Conservation (phyloP, 1,139 yeast species). For the Debaryomyces udenii region DNA sequence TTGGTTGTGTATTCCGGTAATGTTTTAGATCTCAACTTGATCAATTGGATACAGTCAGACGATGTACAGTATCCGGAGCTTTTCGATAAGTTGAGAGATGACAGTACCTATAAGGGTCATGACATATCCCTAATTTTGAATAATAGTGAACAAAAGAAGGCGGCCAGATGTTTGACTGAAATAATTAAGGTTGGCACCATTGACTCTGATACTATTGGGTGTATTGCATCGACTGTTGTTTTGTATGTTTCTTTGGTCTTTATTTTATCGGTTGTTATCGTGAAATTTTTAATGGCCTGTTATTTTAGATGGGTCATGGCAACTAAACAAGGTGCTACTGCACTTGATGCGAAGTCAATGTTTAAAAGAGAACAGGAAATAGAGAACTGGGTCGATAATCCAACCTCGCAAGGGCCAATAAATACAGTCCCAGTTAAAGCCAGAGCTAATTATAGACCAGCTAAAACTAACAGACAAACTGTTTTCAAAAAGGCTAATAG, state of each 20-base stretch:
- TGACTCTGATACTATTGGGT: slow-evolving; percentile 92
- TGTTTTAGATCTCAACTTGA: slow-evolving; percentile 77
- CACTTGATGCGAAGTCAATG: slow-evolving; percentile 52
- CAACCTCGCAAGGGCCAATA: slow-evolving; percentile 47
- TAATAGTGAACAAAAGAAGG: slow-evolving; percentile 64
- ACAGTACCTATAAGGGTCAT: slow-evolving; percentile 63
- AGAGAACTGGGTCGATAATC: slow-evolving; percentile 73
- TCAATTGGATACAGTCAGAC: slow-evolving; percentile 71
- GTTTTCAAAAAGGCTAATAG: slow-evolving; percentile 44
- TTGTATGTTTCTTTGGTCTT: slow-evolving; percentile 79
- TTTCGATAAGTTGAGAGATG: slow-evolving; percentile 64
- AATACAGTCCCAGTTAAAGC: slow-evolving; percentile 54
- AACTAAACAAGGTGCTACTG: slow-evolving; percentile 77
- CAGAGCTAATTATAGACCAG: slow-evolving; percentile 51
- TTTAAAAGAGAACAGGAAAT: slow-evolving; percentile 58
- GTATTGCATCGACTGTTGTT: slow-evolving; percentile 87
- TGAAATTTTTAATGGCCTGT: slow-evolving; percentile 82
- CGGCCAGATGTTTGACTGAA: slow-evolving; percentile 85
- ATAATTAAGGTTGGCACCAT: slow-evolving; percentile 85
- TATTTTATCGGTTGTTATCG: slow-evolving; percentile 75
- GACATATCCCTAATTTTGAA: slow-evolving; percentile 82
- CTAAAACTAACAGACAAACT: slow-evolving; percentile 47
- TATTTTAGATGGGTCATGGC: slow-evolving; percentile 86
- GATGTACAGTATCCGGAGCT: slow-evolving; percentile 73
- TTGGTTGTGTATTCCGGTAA: slow-evolving; percentile 86